Evolutionary conservation across 371 early-diverging fungal species (phyloP).

Genomic region (Rhizopus arrhizus): DNA sequence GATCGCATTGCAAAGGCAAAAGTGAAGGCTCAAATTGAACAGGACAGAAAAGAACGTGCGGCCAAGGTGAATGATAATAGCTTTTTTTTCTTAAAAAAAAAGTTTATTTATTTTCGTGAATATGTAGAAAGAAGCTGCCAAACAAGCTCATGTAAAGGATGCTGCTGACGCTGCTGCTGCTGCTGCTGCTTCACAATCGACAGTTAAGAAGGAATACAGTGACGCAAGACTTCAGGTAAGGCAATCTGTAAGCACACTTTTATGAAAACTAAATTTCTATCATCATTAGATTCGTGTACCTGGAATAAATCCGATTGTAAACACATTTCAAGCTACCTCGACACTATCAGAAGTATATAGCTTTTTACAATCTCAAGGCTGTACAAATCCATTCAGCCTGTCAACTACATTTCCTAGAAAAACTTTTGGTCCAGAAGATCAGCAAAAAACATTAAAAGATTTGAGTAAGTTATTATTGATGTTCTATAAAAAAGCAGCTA

Average conservation of each 20-base stretch:
- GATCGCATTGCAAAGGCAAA: slow-evolving; percentile 75
- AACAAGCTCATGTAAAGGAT: slow-evolving; percentile 22
- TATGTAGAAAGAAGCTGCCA: slow-evolving; percentile 32
- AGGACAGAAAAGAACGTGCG: slow-evolving; percentile 77
- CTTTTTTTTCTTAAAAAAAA: too few relatives aligned
- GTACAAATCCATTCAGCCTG: slow-evolving; percentile 61
- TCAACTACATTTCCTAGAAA: slow-evolving; percentile 77
- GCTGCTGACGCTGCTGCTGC: slow-evolving; percentile 22
- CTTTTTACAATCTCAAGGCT: slow-evolving; percentile 63
- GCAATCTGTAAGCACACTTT: not conserved
- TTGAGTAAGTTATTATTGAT: slow-evolving; percentile 38
- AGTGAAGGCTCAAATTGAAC: slow-evolving; percentile 86
- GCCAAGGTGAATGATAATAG: slow-evolving; percentile 29
- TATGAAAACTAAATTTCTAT: not conserved
- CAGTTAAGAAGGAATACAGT: slow-evolving; percentile 61
- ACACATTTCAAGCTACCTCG: slow-evolving; percentile 73
- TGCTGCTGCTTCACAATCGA: slow-evolving; percentile 22
- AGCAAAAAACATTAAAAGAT: slow-evolving; percentile 51
- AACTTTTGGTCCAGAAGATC: slow-evolving; percentile 42
- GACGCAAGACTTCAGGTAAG: slow-evolving; percentile 74
- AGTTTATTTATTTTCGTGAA: too few relatives aligned
- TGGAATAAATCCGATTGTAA: slow-evolving; percentile 59
- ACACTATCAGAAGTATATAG: slow-evolving; percentile 67
- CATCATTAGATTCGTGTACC: slow-evolving; percentile 53
- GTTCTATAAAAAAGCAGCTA: too few relatives aligned